These are phyloP conservation scores for Hypoxylon sp. DNA, from an alignment of 2,329 filamentous ascomycete species.

Conservation along the genomic window DNA sequence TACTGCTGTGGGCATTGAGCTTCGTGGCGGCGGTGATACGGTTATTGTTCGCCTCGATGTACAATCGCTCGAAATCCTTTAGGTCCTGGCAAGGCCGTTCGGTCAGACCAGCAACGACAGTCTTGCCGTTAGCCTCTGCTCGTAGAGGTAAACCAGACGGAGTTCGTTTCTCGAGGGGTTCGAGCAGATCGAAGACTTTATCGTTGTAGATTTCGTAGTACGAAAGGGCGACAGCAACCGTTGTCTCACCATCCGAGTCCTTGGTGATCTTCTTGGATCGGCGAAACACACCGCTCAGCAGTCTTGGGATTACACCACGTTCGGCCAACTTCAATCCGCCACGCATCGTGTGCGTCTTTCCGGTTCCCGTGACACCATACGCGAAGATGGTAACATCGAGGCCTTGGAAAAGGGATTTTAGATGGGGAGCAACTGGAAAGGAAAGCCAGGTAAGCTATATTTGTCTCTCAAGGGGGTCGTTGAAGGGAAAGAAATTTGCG, in stretches of 20 bases:
- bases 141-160: conserved; percentile 81
- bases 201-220: conserved; percentile 99
- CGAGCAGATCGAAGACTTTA: conserved; percentile 90
- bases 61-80: conserved; percentile 89
- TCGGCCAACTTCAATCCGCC: conserved; percentile 87
- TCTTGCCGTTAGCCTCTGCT: conserved; percentile 87
- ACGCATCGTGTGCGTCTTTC: conserved; percentile 96
- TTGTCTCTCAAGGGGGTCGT: conserved; percentile 10
- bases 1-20: conserved; percentile 88
- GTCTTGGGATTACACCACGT: conserved; percentile 84
- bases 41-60: conserved; percentile 92
- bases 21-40: conserved; percentile 90
- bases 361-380: conserved; percentile 91
- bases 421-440: conserved; percentile 82
- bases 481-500: conserved; percentile 8
- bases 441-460: conserved; percentile 17
- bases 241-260: conserved; percentile 74
- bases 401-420: conserved; percentile 91
- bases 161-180: conserved; percentile 86
- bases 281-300: conserved; percentile 86
- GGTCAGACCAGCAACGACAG: conserved; percentile 83
- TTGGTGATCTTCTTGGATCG: conserved; percentile 85
- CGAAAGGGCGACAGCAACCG: conserved; percentile 78
- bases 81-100: conserved; percentile 83
- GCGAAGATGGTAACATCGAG: conserved; percentile 90